Percentiles rank a stretch among this genome's conserved stretches.
These are phyloP conservation scores for Colletotrichum paranaense DNA, from an alignment of 2,329 filamentous ascomycete genomes.

Conservation along the genomic window DNA sequence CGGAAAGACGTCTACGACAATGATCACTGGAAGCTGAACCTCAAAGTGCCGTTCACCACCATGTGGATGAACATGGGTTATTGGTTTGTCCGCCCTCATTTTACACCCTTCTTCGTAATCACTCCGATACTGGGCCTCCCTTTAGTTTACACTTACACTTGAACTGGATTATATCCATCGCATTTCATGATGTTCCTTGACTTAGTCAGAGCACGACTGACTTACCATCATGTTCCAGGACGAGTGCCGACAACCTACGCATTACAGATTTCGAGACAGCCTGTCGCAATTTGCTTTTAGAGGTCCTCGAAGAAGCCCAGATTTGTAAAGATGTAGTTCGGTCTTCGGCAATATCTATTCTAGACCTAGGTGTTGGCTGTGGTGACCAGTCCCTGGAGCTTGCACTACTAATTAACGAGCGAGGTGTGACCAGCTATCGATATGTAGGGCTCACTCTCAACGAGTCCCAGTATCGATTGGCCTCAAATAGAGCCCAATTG, in stretches of 20 bases:
- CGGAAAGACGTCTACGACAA: slow-evolving; percentile 57
- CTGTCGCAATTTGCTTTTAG: slow-evolving; percentile 58
- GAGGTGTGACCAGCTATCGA: slow-evolving; percentile 44
- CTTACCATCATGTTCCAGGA: slow-evolving; percentile 39
- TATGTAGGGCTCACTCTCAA: slow-evolving; percentile 67
- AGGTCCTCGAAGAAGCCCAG: slow-evolving; percentile 57
- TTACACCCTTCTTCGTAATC: too few species aligned
- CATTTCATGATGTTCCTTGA: neutral
- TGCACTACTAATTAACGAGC: slow-evolving; percentile 41
- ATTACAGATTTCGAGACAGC: slow-evolving; percentile 56
- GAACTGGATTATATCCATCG: neutral
- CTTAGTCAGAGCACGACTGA: neutral
- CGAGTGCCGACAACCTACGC: slow-evolving; percentile 41
- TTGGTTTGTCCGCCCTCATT: slow-evolving; percentile 55
- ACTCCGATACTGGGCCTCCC: too few species aligned
- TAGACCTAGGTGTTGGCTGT: slow-evolving; percentile 70
- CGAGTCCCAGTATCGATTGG: slow-evolving; percentile 53
- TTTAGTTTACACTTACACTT: neutral
- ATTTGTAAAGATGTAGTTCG: slow-evolving; percentile 42
- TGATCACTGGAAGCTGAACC: slow-evolving; percentile 67
- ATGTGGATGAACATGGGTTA: slow-evolving; percentile 76
- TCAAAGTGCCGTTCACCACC: slow-evolving; percentile 55
- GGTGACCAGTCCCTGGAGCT: slow-evolving; percentile 67
- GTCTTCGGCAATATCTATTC: slow-evolving; percentile 45
- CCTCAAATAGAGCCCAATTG: slow-evolving; percentile 44